phyloP scores from a whole-genome alignment of 768 basidiomycete genomes.

The Lentinula sp. region DNA sequence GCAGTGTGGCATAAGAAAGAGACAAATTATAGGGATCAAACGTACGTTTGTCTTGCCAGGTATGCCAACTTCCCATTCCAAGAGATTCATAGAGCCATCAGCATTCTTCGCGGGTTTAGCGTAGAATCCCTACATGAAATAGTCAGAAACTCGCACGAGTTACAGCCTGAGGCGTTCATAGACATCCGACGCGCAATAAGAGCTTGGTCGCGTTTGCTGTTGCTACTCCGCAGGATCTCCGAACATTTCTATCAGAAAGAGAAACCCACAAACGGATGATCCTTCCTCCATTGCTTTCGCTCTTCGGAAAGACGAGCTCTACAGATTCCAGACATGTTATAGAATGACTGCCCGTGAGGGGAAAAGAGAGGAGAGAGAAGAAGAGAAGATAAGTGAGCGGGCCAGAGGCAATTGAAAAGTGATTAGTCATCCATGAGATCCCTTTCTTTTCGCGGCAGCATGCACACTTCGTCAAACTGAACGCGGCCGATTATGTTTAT shows the following conservation, averaged over 20 bases:
- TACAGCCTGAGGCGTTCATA: background rate
- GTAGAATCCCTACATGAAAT: constrained; percentile 76
- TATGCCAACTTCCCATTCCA: constrained; percentile 99
- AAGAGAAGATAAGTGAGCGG: background rate
- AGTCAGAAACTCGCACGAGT: too few species aligned
- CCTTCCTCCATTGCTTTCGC: constrained; percentile 98
- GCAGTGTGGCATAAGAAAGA: constrained; percentile 5
- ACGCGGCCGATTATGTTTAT: too few species aligned
- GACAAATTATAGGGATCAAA: constrained; percentile 12
- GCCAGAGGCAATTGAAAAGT: background rate
- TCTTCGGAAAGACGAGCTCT: constrained; percentile 92
- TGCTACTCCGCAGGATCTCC: background rate
- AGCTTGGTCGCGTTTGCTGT: background rate
- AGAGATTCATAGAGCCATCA: constrained; percentile 93
- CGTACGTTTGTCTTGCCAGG: constrained; percentile 87
- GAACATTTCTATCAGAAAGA: background rate
- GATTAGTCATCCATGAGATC: background rate
- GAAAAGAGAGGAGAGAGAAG: background rate
- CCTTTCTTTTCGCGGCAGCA: too few species aligned
- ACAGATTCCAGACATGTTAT: constrained; percentile 83
- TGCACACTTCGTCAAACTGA: too few species aligned
- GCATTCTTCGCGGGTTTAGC: constrained; percentile 86
- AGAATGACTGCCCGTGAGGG: background rate
- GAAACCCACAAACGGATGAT: constrained; percentile 90
- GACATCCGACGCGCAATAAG: background rate